These are phyloP conservation scores for Beta vulgaris DNA, from an alignment of 148 eudicot species.

Conservation along the genomic window DNA sequence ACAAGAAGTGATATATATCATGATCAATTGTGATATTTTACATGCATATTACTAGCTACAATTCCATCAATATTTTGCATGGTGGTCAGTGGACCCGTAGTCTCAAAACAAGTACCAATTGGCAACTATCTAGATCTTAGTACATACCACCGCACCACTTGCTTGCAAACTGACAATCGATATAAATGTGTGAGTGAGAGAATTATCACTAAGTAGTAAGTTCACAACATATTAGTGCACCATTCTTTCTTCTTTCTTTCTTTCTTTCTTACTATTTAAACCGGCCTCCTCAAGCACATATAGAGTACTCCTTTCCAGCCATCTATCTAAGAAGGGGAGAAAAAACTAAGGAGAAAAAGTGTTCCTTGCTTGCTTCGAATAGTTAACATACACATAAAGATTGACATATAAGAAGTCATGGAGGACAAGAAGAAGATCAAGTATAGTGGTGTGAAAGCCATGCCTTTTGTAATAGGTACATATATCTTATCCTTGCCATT, in stretches of 20 bases:
- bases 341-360: too few relatives aligned
- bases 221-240: background rate
- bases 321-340: too few relatives aligned
- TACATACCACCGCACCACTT: background rate
- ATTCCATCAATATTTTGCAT: background rate
- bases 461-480: slow-evolving; percentile 65
- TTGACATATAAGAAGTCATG: background rate
- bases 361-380: background rate
- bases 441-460: slow-evolving; percentile 56
- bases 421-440: slow-evolving; percentile 32
- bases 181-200: too few relatives aligned
- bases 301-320: background rate
- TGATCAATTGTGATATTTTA: background rate
- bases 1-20: background rate
- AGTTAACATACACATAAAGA: slow-evolving; percentile 10
- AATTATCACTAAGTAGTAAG: too few relatives aligned
- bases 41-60: background rate
- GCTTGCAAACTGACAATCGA: slow-evolving; percentile 1
- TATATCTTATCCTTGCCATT: background rate
- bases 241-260: background rate
- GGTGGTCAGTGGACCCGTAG: slow-evolving; percentile 1
- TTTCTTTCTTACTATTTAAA: background rate
- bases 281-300: background rate
- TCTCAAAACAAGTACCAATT: slow-evolving; percentile 5
- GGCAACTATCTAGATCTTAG: slow-evolving; percentile 8